These are phyloP conservation scores for Ophiostoma perfectum DNA, from an alignment of 2,329 filamentous ascomycete species.

Conservation along the genomic window DNA sequence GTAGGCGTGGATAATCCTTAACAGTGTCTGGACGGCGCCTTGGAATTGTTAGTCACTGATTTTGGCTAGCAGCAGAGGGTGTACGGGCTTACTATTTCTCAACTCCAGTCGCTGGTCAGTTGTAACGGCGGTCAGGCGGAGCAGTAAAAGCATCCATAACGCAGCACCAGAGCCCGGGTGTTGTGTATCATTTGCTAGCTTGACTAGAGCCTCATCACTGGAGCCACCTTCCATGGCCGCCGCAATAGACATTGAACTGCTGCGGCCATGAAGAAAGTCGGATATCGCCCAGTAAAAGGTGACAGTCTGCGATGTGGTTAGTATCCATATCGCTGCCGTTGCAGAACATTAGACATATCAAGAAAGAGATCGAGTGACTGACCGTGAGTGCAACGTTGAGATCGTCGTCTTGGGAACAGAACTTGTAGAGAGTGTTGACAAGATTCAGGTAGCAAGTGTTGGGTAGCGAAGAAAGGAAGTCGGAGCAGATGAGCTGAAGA, in stretches of 20 bases:
- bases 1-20: slow-evolving; percentile 88
- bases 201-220: slow-evolving; percentile 52
- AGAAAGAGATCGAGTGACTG: slow-evolving; percentile 32
- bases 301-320: slow-evolving; percentile 55
- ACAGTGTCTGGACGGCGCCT: slow-evolving; percentile 74
- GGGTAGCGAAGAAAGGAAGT: slow-evolving; percentile 73
- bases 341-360: no score
- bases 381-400: slow-evolving; percentile 91
- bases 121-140: slow-evolving; percentile 66
- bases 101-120: slow-evolving; percentile 68
- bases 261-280: slow-evolving; percentile 68
- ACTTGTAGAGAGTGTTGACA: slow-evolving; percentile 81
- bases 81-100: slow-evolving; percentile 54
- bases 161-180: slow-evolving; percentile 61
- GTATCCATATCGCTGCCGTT: no score
- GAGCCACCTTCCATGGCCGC: slow-evolving; percentile 50
- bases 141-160: slow-evolving; percentile 71
- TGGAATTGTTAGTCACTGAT: no score
- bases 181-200: slow-evolving; percentile 55
- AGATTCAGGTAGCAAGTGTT: slow-evolving; percentile 69
- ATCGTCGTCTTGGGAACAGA: slow-evolving; percentile 84
- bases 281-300: slow-evolving; percentile 96
- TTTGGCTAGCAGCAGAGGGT: no score
- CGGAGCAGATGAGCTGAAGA: slow-evolving; percentile 86
- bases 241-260: slow-evolving; percentile 53